Evolutionary conservation across 306 rosid species (phyloP).

Genomic region (Vicia faba): DNA sequence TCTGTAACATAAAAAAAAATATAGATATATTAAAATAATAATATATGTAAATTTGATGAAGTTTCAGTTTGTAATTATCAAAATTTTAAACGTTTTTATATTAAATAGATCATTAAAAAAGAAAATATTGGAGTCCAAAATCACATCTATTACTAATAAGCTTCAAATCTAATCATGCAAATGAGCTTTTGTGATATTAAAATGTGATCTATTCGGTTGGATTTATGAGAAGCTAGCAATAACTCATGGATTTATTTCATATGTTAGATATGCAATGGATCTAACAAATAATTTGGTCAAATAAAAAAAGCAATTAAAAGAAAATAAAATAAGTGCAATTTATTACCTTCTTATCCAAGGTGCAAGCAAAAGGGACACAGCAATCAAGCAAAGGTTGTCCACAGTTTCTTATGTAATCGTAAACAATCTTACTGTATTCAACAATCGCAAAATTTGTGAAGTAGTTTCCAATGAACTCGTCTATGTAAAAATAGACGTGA

Average conservation of each 20-base stretch:
- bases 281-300: background rate
- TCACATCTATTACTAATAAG: no score
- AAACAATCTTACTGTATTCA: background rate
- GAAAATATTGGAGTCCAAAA: no score
- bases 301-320: background rate
- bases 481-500: no score
- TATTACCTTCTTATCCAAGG: background rate
- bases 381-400: slow-evolving; percentile 7
- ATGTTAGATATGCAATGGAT: background rate
- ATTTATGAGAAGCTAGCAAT: background rate
- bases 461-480: background rate
- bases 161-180: no score
- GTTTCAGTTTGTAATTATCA: background rate
- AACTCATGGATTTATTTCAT: background rate
- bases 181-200: background rate
- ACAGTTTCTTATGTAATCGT: background rate
- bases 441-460: background rate
- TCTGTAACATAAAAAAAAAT: background rate
- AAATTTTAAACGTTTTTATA: background rate
- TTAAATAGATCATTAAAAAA: background rate
- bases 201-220: background rate
- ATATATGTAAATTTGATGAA: background rate
- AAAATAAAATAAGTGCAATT: background rate
- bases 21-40: background rate
- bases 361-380: background rate